Evolutionary conservation across 768 basidiomycete genomes (phyloP).

Genomic region (Coprinopsis marcescibilis): DNA sequence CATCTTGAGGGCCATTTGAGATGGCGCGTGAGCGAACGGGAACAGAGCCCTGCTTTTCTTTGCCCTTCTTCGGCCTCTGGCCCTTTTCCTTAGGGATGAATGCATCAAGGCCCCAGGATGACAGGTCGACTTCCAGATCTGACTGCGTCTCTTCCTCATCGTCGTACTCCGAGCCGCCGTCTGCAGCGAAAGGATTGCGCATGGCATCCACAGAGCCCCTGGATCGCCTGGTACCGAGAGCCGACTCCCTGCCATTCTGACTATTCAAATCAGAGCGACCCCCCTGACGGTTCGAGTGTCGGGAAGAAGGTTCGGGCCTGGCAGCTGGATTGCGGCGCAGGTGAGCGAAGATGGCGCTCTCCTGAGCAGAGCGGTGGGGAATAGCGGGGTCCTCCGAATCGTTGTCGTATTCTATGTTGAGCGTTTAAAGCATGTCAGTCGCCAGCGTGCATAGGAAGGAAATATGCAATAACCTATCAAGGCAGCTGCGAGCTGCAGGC

Average conservation of each 20-base stretch:
- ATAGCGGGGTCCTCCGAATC: slow-evolving; percentile 63
- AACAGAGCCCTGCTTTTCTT: slow-evolving; percentile 33
- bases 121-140: slow-evolving; percentile 69
- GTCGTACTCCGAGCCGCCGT: slow-evolving; percentile 50
- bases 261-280: slow-evolving; percentile 56
- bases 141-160: slow-evolving; percentile 41
- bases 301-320: slow-evolving; percentile 34
- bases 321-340: slow-evolving; percentile 53
- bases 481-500: slow-evolving; percentile 82
- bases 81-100: slow-evolving; percentile 68
- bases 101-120: slow-evolving; percentile 79
- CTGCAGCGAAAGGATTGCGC: slow-evolving; percentile 70
- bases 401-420: slow-evolving; percentile 80
- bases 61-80: slow-evolving; percentile 31
- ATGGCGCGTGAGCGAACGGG: slow-evolving; percentile 40
- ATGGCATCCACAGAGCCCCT: slow-evolving; percentile 57
- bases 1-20: slow-evolving; percentile 34
- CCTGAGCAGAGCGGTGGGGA: slow-evolving; percentile 62
- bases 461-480: slow-evolving; percentile 55
- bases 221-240: slow-evolving; percentile 43
- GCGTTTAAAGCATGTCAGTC: neutral
- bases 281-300: slow-evolving; percentile 64
- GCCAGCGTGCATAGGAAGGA: slow-evolving; percentile 2
- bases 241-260: slow-evolving; percentile 41
- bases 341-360: slow-evolving; percentile 84